A percentile compares a stretch with the other conserved stretches of the same genome.
Evolutionary conservation across 495 filamentous ascomycete species (phyloP).

Genomic region (Tuber borchii): DNA sequence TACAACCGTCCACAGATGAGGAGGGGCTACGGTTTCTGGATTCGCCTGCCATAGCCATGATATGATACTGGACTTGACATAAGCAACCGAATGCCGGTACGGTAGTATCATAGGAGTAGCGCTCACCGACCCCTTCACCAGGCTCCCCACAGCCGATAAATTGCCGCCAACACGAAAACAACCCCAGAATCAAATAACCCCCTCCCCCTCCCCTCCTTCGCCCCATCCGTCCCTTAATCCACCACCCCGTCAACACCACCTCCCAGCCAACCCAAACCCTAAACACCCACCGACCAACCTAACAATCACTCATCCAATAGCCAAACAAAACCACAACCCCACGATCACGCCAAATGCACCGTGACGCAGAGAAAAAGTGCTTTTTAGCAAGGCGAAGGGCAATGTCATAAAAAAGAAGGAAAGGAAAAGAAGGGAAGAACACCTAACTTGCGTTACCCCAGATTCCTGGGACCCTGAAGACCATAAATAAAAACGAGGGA

Average conservation of each 20-base stretch:
- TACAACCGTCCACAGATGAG: neutral
- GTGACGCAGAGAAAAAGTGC: neutral
- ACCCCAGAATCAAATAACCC: too few species aligned
- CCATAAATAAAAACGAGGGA: neutral
- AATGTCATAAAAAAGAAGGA: neutral
- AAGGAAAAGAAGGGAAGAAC: neutral
- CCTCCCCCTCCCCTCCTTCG: neutral
- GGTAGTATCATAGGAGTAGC: neutral
- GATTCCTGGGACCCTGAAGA: neutral
- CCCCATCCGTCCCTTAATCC: neutral
- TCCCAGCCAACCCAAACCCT: neutral
- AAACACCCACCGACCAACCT: neutral
- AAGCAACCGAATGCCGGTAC: neutral
- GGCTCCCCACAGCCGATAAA: neutral
- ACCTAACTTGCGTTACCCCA: neutral
- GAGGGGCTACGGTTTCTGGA: neutral
- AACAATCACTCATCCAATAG: neutral
- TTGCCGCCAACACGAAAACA: too few species aligned
- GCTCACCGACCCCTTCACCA: neutral
- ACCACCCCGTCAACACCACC: neutral
- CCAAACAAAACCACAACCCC: neutral
- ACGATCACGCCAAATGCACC: neutral
- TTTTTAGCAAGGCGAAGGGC: neutral
- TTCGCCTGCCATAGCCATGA: neutral
- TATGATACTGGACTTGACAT: neutral